A percentile compares a stretch with the other conserved stretches of the same genome.
Conservation (phyloP, 257 asterid species). For the Primulina huaijiensis region DNA sequence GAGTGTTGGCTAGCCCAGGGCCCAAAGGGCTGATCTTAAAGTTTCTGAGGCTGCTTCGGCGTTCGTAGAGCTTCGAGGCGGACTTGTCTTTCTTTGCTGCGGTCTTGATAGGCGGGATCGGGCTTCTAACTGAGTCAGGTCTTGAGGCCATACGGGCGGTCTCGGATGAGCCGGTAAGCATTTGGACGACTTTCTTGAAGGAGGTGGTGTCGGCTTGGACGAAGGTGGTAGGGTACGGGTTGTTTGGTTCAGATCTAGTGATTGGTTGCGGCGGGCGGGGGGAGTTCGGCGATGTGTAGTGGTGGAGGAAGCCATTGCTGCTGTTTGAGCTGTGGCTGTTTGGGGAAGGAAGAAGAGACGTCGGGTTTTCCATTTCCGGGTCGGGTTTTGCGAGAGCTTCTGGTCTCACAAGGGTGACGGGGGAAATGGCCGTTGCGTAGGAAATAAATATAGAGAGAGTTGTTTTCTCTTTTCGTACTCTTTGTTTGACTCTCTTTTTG, state of each 20-base stretch:
- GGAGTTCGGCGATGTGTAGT: background rate
- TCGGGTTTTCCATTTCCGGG: background rate
- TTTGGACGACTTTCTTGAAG: slow-evolving; percentile 56
- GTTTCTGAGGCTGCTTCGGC: slow-evolving; percentile 73
- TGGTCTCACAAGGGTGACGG: background rate
- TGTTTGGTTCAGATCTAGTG: slow-evolving; percentile 85
- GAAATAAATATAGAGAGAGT: background rate
- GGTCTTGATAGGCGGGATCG: slow-evolving; percentile 71
- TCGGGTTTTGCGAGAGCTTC: background rate
- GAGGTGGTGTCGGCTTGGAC: slow-evolving; percentile 63
- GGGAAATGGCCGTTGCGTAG: background rate
- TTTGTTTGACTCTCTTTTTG: background rate
- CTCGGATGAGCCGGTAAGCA: slow-evolving; percentile 54
- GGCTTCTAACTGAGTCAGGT: slow-evolving; percentile 43
- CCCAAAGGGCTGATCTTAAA: slow-evolving; percentile 74
- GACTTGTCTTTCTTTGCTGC: slow-evolving; percentile 68
- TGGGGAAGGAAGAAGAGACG: background rate
- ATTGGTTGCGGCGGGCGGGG: background rate
- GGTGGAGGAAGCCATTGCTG: slow-evolving; percentile 25
- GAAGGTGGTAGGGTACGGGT: slow-evolving; percentile 87
- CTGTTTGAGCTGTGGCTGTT: slow-evolving; percentile 35
- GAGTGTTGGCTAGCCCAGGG: slow-evolving; percentile 41
- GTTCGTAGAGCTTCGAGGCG: slow-evolving; percentile 70
- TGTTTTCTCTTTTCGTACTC: background rate
- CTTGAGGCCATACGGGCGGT: slow-evolving; percentile 32